Percentiles rank a stretch among this genome's conserved stretches.
phyloP scores from a whole-genome alignment of 345 rosid species.

The Erysimum cheiranthoides region DNA sequence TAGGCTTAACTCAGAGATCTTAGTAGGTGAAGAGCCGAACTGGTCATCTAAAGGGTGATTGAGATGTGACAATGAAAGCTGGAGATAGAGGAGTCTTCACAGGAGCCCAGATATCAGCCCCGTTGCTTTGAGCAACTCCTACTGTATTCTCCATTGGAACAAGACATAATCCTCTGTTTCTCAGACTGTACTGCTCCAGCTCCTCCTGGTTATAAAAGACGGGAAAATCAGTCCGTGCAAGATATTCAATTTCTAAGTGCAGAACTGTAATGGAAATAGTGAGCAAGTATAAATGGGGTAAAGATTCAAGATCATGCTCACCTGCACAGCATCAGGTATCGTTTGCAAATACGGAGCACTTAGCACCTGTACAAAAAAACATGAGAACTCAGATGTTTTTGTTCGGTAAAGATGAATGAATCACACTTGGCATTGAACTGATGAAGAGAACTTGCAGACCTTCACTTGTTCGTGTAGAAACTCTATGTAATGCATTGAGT shows the following conservation, averaged over 20 bases:
- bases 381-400: neutral
- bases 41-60: constrained; percentile 46
- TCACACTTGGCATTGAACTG: constrained; percentile 4
- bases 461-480: constrained; percentile 98
- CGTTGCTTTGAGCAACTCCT: constrained; percentile 85
- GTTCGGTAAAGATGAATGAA: constrained; percentile 4
- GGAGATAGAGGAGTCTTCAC: constrained; percentile 73
- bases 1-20: constrained; percentile 22
- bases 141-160: constrained; percentile 75
- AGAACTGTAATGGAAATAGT: neutral
- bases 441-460: constrained; percentile 56
- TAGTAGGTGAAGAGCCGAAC: constrained; percentile 24
- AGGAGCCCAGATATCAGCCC: constrained; percentile 98
- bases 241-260: constrained; percentile 7
- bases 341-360: constrained; percentile 94
- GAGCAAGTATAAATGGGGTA: constrained; percentile 6
- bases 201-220: constrained; percentile 49
- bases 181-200: constrained; percentile 60
- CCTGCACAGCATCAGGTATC: constrained; percentile 58
- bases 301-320: constrained; percentile 41
- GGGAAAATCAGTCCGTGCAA: neutral
- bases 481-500: constrained; percentile 83
- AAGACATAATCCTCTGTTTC: constrained; percentile 83
- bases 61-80: constrained; percentile 51
- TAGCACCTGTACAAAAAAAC: constrained; percentile 65